phyloP scores from a whole-genome alignment of 768 basidiomycete genomes.

The Podaxis mareebaensis region DNA sequence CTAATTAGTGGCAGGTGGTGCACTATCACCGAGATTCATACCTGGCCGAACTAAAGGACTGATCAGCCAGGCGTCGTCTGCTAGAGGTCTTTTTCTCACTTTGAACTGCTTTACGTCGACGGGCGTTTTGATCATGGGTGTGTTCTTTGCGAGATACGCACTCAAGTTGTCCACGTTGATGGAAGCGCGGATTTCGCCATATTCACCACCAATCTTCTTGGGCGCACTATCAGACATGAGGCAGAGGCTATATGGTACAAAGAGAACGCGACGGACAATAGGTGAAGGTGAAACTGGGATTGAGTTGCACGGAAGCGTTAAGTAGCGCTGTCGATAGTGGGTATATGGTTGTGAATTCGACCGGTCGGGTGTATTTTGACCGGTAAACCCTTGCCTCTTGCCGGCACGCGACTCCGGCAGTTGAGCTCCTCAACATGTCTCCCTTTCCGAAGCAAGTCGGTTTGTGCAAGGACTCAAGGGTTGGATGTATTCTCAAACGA shows the following conservation, averaged over 20 bases:
- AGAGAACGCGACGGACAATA: conserved; percentile 4
- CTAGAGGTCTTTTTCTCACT: conserved; percentile 40
- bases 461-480: background rate
- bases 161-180: conserved; percentile 69
- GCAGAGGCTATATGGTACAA: conserved; percentile 22
- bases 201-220: conserved; percentile 70
- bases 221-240: conserved; percentile 21
- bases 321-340: background rate
- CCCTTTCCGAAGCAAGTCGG: background rate
- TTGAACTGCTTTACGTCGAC: conserved; percentile 92
- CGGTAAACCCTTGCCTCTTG: background rate
- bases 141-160: conserved; percentile 58
- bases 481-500: background rate
- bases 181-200: conserved; percentile 69
- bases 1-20: conserved; percentile 2
- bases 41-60: conserved; percentile 77
- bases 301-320: background rate
- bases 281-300: background rate
- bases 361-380: background rate
- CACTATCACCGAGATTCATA: conserved; percentile 28
- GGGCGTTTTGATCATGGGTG: conserved; percentile 58
- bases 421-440: background rate
- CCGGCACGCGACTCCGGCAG: too few species aligned
- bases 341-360: background rate
- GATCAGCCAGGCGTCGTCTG: background rate